Evolutionary conservation across 768 basidiomycete species (phyloP).

Genomic region (Ramaria rubella): DNA sequence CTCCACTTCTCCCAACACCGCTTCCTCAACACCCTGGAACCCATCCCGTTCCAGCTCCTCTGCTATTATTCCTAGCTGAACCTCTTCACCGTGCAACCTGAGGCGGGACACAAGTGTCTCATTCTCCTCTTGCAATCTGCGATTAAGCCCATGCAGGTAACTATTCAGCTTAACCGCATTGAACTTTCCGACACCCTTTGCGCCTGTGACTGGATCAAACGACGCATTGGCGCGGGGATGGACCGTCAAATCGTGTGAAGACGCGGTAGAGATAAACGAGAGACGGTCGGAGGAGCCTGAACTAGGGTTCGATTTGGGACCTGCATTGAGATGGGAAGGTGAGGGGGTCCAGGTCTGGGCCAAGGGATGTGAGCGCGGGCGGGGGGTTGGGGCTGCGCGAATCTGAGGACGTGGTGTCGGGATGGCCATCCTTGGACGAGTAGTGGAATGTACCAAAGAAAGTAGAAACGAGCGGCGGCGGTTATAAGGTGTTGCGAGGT

Average conservation of each 20-base stretch:
- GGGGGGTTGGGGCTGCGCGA: conserved; percentile 52
- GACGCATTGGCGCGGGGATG: conserved; percentile 72
- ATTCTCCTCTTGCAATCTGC: conserved; percentile 81
- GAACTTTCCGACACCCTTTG: conserved; percentile 67
- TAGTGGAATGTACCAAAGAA: conserved; percentile 75
- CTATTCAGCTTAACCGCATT: conserved; percentile 81
- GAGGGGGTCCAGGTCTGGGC: conserved; percentile 40
- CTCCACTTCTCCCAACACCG: conserved; percentile 66
- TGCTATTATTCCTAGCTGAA: conserved; percentile 21
- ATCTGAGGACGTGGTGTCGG: conserved; percentile 55
- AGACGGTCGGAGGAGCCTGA: conserved; percentile 39
- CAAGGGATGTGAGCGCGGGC: conserved; percentile 61
- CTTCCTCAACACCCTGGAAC: conserved; percentile 51
- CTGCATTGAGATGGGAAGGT: conserved; percentile 20
- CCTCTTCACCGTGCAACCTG: conserved; percentile 46
- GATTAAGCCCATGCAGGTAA: conserved; percentile 81
- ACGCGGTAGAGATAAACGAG: conserved; percentile 76
- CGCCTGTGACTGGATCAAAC: conserved; percentile 70
- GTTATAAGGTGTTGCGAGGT: conserved; percentile 60
- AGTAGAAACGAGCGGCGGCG: conserved; percentile 78
- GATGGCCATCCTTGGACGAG: conserved; percentile 62
- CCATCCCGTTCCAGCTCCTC: conserved; percentile 46
- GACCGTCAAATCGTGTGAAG: conserved; percentile 82
- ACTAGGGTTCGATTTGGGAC: conserved; percentile 20
- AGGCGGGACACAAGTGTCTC: conserved; percentile 53